Conservation (phyloP, 2,329 filamentous ascomycete species). For the Beauveria brongniartii region DNA sequence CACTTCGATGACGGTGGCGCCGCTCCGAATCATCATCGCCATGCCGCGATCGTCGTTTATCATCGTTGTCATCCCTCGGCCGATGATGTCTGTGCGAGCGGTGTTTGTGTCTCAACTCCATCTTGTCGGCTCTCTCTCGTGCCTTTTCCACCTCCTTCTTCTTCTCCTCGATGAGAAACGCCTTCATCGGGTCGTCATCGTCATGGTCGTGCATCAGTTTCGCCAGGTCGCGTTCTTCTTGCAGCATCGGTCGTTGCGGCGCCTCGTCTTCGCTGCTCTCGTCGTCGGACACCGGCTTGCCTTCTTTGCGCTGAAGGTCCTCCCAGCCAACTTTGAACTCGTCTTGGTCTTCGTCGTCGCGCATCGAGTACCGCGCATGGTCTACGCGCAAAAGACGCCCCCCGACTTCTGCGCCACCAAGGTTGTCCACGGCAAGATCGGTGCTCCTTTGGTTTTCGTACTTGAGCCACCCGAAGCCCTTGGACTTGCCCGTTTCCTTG, state of each 20-base stretch:
- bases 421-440: conserved; percentile 91
- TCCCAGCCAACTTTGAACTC: conserved; percentile 52
- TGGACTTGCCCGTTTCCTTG: conserved; percentile 91
- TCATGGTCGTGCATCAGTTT: conserved; percentile 73
- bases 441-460: conserved; percentile 97
- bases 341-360: conserved; percentile 65
- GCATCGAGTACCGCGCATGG: conserved; percentile 83
- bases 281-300: conserved; percentile 34
- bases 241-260: conserved; percentile 54
- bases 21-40: not conserved
- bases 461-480: conserved; percentile 92
- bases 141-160: conserved; percentile 77
- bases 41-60: conserved; percentile 14
- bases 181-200: conserved; percentile 97
- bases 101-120: conserved; percentile 38
- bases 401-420: conserved; percentile 76
- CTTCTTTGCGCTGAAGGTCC: conserved; percentile 48
- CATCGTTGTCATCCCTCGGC: conserved; percentile 24
- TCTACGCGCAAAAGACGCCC: conserved; percentile 80
- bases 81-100: conserved; percentile 40
- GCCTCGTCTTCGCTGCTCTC: conserved; percentile 37
- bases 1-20: conserved; percentile 13
- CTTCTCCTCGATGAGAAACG: conserved; percentile 82
- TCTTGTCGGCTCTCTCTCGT: conserved; percentile 41
- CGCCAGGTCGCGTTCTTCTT: conserved; percentile 74